Evolutionary conservation across 148 eudicot species (phyloP).

Genomic region (Fagopyrum esculentum): DNA sequence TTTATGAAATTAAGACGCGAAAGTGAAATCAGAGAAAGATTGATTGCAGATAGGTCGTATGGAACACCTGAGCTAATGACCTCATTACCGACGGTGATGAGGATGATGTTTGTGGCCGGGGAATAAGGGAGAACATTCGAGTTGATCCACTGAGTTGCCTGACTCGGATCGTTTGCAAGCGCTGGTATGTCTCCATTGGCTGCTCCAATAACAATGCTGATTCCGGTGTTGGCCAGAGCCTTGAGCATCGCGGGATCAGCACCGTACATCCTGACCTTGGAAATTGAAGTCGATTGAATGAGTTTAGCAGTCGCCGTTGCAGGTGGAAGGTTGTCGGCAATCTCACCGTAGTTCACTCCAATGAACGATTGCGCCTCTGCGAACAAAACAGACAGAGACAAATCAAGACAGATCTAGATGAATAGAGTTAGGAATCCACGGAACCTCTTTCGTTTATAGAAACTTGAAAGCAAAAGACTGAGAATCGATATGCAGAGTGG

Average conservation of each 20-base stretch:
- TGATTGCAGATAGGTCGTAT: background rate
- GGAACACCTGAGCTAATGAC: conserved; percentile 43
- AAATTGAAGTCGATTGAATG: conserved; percentile 46
- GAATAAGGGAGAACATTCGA: conserved; percentile 58
- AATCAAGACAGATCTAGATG: background rate
- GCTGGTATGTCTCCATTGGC: conserved; percentile 77
- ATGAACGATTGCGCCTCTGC: conserved; percentile 62
- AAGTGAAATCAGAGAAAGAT: no score
- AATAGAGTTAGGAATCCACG: background rate
- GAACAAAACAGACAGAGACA: background rate
- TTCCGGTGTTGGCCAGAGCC: conserved; percentile 67
- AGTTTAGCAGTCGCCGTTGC: conserved; percentile 61
- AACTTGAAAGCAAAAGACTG: background rate
- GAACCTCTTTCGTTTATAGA: background rate
- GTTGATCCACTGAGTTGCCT: conserved; percentile 69
- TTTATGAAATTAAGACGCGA: no score
- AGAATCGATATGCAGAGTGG: no score
- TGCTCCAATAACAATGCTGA: conserved; percentile 66
- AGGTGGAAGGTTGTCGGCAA: conserved; percentile 88
- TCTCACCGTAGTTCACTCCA: conserved; percentile 77
- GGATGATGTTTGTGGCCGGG: conserved; percentile 65
- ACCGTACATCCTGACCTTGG: conserved; percentile 74
- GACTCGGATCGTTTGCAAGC: conserved; percentile 66
- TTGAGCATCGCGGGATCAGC: conserved; percentile 68
- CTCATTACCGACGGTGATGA: conserved; percentile 76